Base-by-base conservation (phyloP, 768 basidiomycete genomes). In the Hebeloma cylindrosporum region DNA sequence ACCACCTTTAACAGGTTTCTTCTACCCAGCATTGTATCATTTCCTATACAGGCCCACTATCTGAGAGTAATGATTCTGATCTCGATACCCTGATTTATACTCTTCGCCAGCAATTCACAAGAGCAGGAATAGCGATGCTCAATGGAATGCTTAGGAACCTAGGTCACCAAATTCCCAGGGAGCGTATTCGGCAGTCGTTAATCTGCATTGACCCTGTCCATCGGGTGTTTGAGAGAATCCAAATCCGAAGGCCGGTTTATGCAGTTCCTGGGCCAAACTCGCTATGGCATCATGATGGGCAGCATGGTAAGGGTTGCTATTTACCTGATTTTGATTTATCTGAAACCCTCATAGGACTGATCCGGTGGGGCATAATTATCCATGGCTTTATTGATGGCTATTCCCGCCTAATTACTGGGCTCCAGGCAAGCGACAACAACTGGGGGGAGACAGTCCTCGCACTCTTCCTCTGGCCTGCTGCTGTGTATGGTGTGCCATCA, bases 281-380 rank as follows among this genome's bases (percentile, higher is more conserved):
- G 3, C 48, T 64, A 4, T 66, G 63, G 63, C 63, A 66, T 50
- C 57, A 64, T 40, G 61, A 66, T 52, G 61, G 65, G 2, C 62
- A 66, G 35, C 65, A 66, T 39, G 54, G 62, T 60, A 39, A 17
- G 55, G 48, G 0, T n/a, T 31, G 28, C 16, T 18, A 8, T 39
- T 37, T 28, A n/a, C n/a, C 7, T 25, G 5, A 26, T 33, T 28
- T 22, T 37, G 21, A 45, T 28, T 16, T 34, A 21, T 39, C 6
- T 30, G 26, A 13, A 30, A 43, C 16, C 27, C 26, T 2, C 2
- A 23, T 26, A 67, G 65, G 61, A 4, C 47, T 68, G 1, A 67
- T 66, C 11, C 58, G 52, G 0, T 68, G 60, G 57, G 55, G 56
- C 26, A 60, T 68, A 34, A 57, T 68, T 18, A 60, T 61, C 20